Percentiles rank a stretch among this genome's conserved stretches.
These are phyloP conservation scores for Stipa capillata DNA, from an alignment of 176 grass and related monocot species.

Conservation along the genomic window DNA sequence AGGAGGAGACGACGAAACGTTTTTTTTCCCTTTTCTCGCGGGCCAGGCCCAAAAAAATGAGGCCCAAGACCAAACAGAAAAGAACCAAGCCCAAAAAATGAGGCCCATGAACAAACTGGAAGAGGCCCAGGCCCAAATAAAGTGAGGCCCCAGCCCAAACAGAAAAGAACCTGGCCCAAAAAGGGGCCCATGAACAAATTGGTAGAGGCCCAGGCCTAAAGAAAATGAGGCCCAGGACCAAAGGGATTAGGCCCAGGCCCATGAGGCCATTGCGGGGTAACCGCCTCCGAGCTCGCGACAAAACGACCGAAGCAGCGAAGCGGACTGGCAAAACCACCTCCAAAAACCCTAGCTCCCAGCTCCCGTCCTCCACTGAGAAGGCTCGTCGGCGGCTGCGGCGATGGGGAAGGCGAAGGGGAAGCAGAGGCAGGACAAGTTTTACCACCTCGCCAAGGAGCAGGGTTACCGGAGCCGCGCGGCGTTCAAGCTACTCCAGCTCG, in stretches of 20 bases:
- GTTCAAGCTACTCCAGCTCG: conserved; percentile 96
- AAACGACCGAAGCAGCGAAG: background rate
- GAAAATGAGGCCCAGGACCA: background rate
- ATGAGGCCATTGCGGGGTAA: background rate
- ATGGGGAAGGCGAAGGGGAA: conserved; percentile 99
- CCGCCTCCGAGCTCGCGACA: background rate
- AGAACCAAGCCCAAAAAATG: background rate
- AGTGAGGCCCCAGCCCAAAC: too few species aligned
- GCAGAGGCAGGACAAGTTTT: conserved; percentile 84
- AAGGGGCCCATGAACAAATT: too few species aligned
- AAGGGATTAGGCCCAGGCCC: background rate
- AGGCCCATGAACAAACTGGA: background rate
- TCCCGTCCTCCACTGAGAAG: background rate
- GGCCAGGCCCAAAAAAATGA: background rate
- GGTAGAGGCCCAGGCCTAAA: background rate
- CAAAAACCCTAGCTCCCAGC: conserved; percentile 37
- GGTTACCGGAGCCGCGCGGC: conserved; percentile 82
- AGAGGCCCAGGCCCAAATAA: background rate
- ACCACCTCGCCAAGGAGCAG: conserved; percentile 85
- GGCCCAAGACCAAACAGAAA: background rate
- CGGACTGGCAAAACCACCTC: conserved; percentile 6
- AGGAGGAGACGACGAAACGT: background rate
- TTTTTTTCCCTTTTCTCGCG: background rate
- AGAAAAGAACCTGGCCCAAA: too few species aligned
- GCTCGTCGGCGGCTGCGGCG: conserved; percentile 11